Percentiles rank a stretch among this genome's conserved stretches.
Evolutionary conservation across 2,329 filamentous ascomycete genomes (phyloP).

Genomic region (Apiospora arundinis): DNA sequence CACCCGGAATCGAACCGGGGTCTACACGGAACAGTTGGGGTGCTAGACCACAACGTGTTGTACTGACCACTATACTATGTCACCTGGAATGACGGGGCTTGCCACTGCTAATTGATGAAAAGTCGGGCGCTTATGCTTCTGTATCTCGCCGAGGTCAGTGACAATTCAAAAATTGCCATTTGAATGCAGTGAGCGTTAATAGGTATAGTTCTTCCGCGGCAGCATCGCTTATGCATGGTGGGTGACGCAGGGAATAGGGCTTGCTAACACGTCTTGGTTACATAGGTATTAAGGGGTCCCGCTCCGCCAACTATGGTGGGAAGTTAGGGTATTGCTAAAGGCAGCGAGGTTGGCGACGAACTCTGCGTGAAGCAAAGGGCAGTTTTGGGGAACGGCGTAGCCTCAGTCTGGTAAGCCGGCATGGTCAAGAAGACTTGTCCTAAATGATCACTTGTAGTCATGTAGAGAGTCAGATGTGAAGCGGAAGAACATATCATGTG

Average conservation of each 20-base stretch:
- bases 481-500: too few relatives aligned
- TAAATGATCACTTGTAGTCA: not conserved
- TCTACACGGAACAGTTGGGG: slow-evolving; percentile 21
- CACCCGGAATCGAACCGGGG: slow-evolving; percentile 26
- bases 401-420: not conserved
- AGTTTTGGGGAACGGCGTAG: too few relatives aligned
- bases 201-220: not conserved
- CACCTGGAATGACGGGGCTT: slow-evolving; percentile 12
- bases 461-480: too few relatives aligned
- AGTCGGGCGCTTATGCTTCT: fast-evolving
- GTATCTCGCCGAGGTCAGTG: not conserved
- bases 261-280: not conserved
- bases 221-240: slow-evolving; percentile 1
- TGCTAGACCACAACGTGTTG: slow-evolving; percentile 17
- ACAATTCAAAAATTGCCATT: not conserved
- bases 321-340: not conserved
- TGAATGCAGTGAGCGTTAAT: too few relatives aligned
- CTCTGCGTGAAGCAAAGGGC: not conserved
- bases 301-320: not conserved
- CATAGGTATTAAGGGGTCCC: not conserved
- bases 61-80: slow-evolving; percentile 25
- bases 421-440: too few relatives aligned
- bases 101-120: not conserved
- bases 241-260: not conserved
- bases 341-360: not conserved